Evolutionary conservation across 2,329 filamentous ascomycete genomes (phyloP).

Genomic region (Tolypocladium endophyticum): DNA sequence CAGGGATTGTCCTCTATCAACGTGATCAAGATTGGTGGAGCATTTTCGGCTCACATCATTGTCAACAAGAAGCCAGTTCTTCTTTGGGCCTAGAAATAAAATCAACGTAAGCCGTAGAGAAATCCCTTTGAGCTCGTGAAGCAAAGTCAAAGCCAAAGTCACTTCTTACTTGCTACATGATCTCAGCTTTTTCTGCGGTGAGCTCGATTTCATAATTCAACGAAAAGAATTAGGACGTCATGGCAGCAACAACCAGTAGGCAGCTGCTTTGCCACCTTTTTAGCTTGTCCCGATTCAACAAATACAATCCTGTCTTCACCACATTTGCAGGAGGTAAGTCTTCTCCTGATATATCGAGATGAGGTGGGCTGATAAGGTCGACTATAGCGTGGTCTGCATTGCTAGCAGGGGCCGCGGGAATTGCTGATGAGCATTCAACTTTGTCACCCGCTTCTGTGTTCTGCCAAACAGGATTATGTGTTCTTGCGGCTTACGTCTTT

Average conservation of each 20-base stretch:
- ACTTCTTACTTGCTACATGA: not conserved
- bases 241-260: not conserved
- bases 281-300: slow-evolving; percentile 1
- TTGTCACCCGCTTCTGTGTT: slow-evolving; percentile 7
- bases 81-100: not conserved
- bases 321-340: slow-evolving; percentile 1
- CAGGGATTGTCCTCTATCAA: no score
- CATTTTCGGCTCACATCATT: not conserved
- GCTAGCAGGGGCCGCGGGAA: not conserved
- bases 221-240: not conserved
- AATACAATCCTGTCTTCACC: slow-evolving; percentile 1
- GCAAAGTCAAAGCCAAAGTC: not conserved
- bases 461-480: slow-evolving; percentile 10
- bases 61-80: not conserved
- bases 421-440: not conserved
- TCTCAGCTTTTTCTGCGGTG: not conserved
- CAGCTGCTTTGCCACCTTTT: not conserved
- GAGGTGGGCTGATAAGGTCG: not conserved
- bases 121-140: not conserved
- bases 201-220: not conserved
- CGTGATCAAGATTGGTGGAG: not conserved
- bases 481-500: slow-evolving; percentile 13
- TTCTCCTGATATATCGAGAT: not conserved
- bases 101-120: not conserved
- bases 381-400: not conserved